Evolutionary conservation across 805 yeast species (phyloP), one percentile per base, ranked within the genome.

Genomic region (Ogataea ramenticola): DNA sequence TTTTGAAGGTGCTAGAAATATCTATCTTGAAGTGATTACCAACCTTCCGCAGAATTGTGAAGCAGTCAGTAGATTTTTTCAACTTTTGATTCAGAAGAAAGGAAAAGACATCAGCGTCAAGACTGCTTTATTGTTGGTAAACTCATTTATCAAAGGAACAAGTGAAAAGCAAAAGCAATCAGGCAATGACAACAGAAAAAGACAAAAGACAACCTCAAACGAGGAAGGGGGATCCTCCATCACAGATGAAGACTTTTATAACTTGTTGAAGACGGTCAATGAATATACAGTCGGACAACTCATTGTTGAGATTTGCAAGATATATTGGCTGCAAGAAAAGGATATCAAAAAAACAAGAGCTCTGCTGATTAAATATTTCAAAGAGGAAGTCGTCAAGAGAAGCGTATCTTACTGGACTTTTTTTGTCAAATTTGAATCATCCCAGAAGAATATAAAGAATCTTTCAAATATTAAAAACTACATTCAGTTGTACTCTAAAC

Each of bases 381-480:
- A 56, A 33, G 49, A 67, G 29, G 49, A 55, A 1, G 53, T 62
- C 3, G 53, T 80, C 14, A 61, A 61, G 37, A 53, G 62, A 6
- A 72, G 79, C 1, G 59, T 60, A 5, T 52, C 68, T 19, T 84
- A 80, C 51, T 83, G 89, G 89, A 55, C 60, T 11, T 69, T 71
- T 34, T 79, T 64, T 47, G 70, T 82, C 47, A 74, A 75, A 39
- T 78, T 74, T 52, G 83, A 81, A 48, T 69, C 67, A 20, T 43
- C 51, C 1, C 66, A 66, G 40, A 61, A 66, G 17, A 78, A 79
- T 47, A 61, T 68, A 27, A 56, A 56, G 22, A 74, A 76, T 47
- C 49, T 81, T 22, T 60, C 67, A 19, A 67, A 62, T 36, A 64
- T 81, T 15, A 62, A 79, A 12, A 57, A 65, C 16, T 66, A 71